Percentiles rank a stretch among this genome's conserved stretches.
Conservation (phyloP, 2,329 filamentous ascomycete species). For the Fusarium staphyleae region DNA sequence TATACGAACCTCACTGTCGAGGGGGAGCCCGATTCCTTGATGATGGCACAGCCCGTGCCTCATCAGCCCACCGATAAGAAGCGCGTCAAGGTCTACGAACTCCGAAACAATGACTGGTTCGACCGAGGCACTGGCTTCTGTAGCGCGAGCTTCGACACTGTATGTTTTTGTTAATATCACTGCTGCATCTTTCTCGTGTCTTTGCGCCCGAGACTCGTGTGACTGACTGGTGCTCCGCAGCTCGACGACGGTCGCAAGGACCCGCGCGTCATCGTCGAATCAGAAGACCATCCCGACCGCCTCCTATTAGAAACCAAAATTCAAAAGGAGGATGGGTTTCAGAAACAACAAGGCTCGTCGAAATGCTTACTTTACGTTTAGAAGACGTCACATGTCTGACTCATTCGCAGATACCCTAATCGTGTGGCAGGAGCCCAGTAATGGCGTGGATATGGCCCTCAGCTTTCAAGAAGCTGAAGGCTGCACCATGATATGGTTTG, state of each 20-base stretch:
- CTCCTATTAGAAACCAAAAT: constrained; percentile 89
- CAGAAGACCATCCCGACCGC: constrained; percentile 87
- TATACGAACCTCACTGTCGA: constrained; percentile 58
- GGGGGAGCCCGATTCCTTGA: constrained; percentile 67
- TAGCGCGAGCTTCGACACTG: constrained; percentile 75
- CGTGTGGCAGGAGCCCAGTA: constrained; percentile 89
- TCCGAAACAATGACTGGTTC: constrained; percentile 99
- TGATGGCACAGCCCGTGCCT: constrained; percentile 76
- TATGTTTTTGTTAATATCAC: constrained; percentile 55
- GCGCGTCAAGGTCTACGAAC: constrained; percentile 98
- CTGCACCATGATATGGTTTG: constrained; percentile 88
- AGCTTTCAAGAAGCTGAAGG: constrained; percentile 98
- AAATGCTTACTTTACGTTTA: constrained; percentile 8
- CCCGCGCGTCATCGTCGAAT: constrained; percentile 87
- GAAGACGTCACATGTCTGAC: constrained; percentile 38
- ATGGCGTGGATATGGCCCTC: constrained; percentile 93
- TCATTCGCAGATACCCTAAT: constrained; percentile 82
- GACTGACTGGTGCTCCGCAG: constrained; percentile 49
- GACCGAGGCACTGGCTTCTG: constrained; percentile 97
- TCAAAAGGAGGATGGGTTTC: constrained; percentile 92
- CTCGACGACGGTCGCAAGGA: constrained; percentile 73
- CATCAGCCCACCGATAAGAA: constrained; percentile 71
- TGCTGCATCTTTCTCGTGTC: constrained; percentile 9
- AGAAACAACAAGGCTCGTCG: constrained; percentile 89
- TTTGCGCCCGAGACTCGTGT: constrained; percentile 21